Conservation (phyloP, 2,329 filamentous ascomycete genomes). For the Diaporthe vaccinii region DNA sequence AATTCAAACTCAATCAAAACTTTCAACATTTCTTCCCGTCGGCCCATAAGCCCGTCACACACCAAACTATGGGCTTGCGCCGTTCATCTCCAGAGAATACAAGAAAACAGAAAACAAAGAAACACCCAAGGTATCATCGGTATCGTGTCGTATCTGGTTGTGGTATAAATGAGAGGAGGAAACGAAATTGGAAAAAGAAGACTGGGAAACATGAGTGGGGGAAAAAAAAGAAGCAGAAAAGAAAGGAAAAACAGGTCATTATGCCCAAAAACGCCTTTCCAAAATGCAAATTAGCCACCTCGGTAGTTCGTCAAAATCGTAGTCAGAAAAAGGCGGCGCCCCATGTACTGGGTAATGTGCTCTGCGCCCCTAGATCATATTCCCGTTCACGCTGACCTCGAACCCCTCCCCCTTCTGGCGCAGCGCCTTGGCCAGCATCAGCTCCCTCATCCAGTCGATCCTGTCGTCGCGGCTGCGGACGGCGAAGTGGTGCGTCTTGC, state of each 20-base stretch:
- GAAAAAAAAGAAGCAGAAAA: conserved; percentile 42
- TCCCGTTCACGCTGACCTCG: conserved; percentile 85
- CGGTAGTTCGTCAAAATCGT: conserved; percentile 12
- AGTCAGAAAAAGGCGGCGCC: conserved; percentile 29
- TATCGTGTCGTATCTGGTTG: conserved; percentile 39
- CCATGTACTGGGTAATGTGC: background rate
- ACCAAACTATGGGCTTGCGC: conserved; percentile 32
- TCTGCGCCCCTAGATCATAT: conserved; percentile 70
- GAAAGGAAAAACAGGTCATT: conserved; percentile 29
- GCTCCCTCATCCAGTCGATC: conserved; percentile 97
- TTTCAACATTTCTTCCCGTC: background rate
- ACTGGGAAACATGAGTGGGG: conserved; percentile 21
- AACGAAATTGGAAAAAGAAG: background rate
- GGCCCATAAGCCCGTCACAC: conserved; percentile 25
- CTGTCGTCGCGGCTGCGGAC: conserved; percentile 89
- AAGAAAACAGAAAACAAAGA: conserved; percentile 4
- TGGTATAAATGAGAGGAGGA: conserved; percentile 37
- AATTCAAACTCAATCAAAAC: background rate
- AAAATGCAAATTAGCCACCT: conserved; percentile 37
- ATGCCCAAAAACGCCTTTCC: conserved; percentile 36
- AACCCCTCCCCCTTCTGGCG: conserved; percentile 88
- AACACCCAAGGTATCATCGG: conserved; percentile 42
- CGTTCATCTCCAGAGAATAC: conserved; percentile 29
- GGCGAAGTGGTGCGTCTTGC: conserved; percentile 94
- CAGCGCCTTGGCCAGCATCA: conserved; percentile 90